Conservation (phyloP, 2,329 filamentous ascomycete species). For the Coniochaeta ligniaria region DNA sequence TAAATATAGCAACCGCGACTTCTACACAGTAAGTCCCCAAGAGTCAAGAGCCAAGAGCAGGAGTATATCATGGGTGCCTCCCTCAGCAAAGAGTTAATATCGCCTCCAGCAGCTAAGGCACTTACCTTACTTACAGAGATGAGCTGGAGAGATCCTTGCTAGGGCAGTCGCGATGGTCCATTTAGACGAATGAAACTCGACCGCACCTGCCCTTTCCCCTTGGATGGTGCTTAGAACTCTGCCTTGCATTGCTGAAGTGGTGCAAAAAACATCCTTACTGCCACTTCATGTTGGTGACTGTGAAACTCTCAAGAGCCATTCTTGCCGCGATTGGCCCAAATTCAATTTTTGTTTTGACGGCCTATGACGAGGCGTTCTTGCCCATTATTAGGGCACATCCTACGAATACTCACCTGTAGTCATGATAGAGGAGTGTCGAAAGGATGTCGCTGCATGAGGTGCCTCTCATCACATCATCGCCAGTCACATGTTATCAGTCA, state of each 20-base stretch:
- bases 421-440: background rate
- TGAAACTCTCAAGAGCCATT: background rate
- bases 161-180: background rate
- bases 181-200: background rate
- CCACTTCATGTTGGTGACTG: background rate
- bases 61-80: background rate
- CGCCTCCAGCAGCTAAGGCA: background rate
- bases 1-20: background rate
- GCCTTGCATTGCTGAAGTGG: background rate
- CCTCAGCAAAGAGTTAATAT: background rate
- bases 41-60: background rate
- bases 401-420: no score
- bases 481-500: background rate
- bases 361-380: background rate
- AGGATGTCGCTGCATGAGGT: background rate
- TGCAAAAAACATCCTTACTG: background rate
- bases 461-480: background rate
- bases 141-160: background rate
- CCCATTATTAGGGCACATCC: no score
- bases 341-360: background rate
- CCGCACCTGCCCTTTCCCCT: background rate
- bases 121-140: background rate
- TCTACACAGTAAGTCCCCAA: background rate
- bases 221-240: background rate
- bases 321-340: background rate